Base-by-base conservation (phyloP, 768 basidiomycete species). In the Russula lepida region DNA sequence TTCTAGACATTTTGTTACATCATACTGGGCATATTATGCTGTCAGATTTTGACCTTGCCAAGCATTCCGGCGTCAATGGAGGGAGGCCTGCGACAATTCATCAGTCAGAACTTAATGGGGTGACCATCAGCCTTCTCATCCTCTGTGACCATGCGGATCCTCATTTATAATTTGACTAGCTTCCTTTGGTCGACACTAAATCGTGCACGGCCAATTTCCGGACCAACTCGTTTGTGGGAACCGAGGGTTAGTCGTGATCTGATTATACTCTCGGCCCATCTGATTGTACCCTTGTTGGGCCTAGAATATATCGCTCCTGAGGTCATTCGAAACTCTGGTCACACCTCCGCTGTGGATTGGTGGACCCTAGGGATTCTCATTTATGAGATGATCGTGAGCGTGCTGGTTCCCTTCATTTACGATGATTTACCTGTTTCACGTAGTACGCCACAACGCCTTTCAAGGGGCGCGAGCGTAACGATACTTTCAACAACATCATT, bases 11-110 rank as follows among this genome's bases (percentile, higher is more conserved):
- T 70, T 79, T 99, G 19, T 78, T 99, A 53, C 97, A 99, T 74
- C 90, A 97, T 71, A 93, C 94, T 12, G 97, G 97, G 19, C 97
- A 99, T 75, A 98, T 99, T 69, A 98, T 98, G 95, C 76, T 99
- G 69, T 98, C 97, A 49, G 97, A 99, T 75, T 99, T 99, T 74
- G 97, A 99, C 76, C 82, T 99, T 35, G 95, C 95, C 21, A 99
- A 98, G 72, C 94, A 95, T 71, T 92, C 92, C 41, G 87, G 81
- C 56, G 91, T 90, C 66, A 85, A 84, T 25, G 90, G 88, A 27
- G 88, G 89, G 56, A 82, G 89, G 68, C 94, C 95, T 28, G 90
- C 88, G 6, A 88, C 85, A 70, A 88, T 98, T 60, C 90, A 89
- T 68, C 82, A 81, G 71, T 88, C 84, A 66, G 93, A 87, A 68